Base-by-base conservation (phyloP, 2,329 filamentous ascomycete genomes). In the Diaporthe destruens region DNA sequence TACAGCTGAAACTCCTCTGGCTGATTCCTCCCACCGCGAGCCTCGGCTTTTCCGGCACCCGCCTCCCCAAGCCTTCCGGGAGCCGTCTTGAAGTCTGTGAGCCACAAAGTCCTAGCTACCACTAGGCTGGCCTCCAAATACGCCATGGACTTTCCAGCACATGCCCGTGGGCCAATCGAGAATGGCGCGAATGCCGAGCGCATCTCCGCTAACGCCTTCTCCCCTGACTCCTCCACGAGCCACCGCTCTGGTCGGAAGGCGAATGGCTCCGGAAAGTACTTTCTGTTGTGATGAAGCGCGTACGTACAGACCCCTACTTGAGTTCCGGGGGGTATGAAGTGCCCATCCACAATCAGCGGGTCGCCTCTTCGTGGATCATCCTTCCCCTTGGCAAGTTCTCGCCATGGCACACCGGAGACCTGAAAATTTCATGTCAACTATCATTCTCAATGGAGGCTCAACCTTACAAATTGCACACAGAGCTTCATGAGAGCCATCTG, bases 231-330 rank as follows among this genome's bases (percentile, higher is more conserved):
- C 16, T 42, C 44, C 6, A 44, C 25, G 53, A 85, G 81, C 84
- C 84, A 86, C n/a, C 84, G 80, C 75, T 85, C 82, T 0, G 84
- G 84, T 14, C 82, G 73, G 73, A 81, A 86, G 1, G 74, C 71
- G 63, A 80, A 79, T 1, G 84, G 80, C 44, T 82, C 77, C 1
- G 81, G 82, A 75, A 83, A 86, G 77, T 85, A 85, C 11, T 79
- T 70, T 6, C 80, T 76, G 68, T 84, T 81, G 32, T 84, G 83
- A 72, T 85, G 84, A 53, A 85, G 82, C 2, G 82, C 80, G 77
- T 84, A 85, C 7, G 81, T 80, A 2, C 82, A 82, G 6, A 84
- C 84, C 1, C 83, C 84, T 49, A 82, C 81, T 32, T 66, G 42
- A 0, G 73, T 74, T 7, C 73, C 73, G 4, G 20, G 32, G 0